Conservation (phyloP, 495 filamentous ascomycete species). For the Annulohypoxylon bovei region DNA sequence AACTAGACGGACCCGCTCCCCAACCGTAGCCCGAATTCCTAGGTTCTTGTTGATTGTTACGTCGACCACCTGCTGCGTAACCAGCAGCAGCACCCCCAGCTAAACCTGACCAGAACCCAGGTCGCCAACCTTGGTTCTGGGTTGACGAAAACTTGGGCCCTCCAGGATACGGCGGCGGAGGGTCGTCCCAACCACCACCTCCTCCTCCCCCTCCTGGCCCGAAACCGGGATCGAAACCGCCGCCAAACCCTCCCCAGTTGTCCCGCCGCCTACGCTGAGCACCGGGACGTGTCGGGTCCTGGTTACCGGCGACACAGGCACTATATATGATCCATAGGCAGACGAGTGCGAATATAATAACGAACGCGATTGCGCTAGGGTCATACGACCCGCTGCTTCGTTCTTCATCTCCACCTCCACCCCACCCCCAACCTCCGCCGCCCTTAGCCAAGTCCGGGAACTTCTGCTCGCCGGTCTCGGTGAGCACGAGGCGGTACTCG, state of each 20-base stretch:
- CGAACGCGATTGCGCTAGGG: slow-evolving; percentile 29
- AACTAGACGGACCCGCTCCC: slow-evolving; percentile 46
- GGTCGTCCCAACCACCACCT: slow-evolving; percentile 62
- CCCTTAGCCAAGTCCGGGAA: slow-evolving; percentile 62
- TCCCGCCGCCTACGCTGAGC: slow-evolving; percentile 22
- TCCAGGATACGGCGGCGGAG: slow-evolving; percentile 65
- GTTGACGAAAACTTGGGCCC: slow-evolving; percentile 48
- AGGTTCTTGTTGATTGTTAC: slow-evolving; percentile 45
- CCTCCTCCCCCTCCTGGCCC: slow-evolving; percentile 60
- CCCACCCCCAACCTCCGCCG: slow-evolving; percentile 30
- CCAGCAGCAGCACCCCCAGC: slow-evolving; percentile 74
- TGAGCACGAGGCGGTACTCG: slow-evolving; percentile 86
- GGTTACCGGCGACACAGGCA: slow-evolving; percentile 46
- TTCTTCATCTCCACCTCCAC: background rate
- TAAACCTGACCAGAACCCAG: slow-evolving; percentile 89
- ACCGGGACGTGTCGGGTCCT: background rate
- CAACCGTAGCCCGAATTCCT: slow-evolving; percentile 51
- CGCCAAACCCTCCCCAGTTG: slow-evolving; percentile 43
- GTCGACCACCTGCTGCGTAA: slow-evolving; percentile 71
- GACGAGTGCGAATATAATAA: slow-evolving; percentile 54
- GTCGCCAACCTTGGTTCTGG: slow-evolving; percentile 69
- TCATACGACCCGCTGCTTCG: slow-evolving; percentile 1
- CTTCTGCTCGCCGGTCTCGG: slow-evolving; percentile 78
- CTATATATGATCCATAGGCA: slow-evolving; percentile 62
- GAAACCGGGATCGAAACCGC: slow-evolving; percentile 48